Evolutionary conservation across 768 basidiomycete species (phyloP).

Genomic region (Boletus pseudo-olivaceus): DNA sequence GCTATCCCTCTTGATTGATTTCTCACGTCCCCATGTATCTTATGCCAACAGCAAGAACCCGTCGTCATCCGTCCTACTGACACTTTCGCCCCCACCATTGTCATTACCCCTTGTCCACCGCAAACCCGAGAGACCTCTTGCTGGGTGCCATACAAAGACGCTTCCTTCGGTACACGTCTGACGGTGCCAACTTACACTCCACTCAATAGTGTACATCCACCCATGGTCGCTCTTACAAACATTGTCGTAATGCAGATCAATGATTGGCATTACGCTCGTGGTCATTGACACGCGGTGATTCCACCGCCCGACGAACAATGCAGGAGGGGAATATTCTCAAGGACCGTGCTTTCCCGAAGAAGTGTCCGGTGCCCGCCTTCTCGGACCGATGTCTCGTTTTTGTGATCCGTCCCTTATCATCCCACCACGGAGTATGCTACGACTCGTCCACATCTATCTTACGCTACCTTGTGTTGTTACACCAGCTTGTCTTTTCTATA

Average conservation of each 20-base stretch:
- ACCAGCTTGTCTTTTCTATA: neutral
- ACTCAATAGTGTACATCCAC: slow-evolving; percentile 49
- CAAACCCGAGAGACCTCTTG: slow-evolving; percentile 39
- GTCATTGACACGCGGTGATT: slow-evolving; percentile 52
- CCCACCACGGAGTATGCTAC: neutral
- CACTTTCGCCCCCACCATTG: slow-evolving; percentile 45
- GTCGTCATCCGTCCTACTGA: slow-evolving; percentile 32
- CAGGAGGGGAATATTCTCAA: slow-evolving; percentile 42
- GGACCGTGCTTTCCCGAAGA: slow-evolving; percentile 3
- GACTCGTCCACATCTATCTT: neutral
- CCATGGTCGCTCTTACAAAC: slow-evolving; percentile 28
- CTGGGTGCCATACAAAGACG: slow-evolving; percentile 53
- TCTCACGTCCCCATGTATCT: neutral
- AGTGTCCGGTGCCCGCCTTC: neutral
- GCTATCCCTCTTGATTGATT: neutral
- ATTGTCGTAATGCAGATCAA: slow-evolving; percentile 28
- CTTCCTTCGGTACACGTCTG: slow-evolving; percentile 48
- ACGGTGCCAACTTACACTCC: slow-evolving; percentile 47
- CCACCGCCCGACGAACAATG: slow-evolving; percentile 47
- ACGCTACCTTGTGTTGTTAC: neutral
- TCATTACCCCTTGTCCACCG: slow-evolving; percentile 46
- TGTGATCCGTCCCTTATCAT: neutral
- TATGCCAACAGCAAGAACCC: slow-evolving; percentile 17
- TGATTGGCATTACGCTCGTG: slow-evolving; percentile 47
- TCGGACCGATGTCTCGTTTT: neutral